Evolutionary conservation across 2,329 filamentous ascomycete species (phyloP).

Genomic region (Claviceps sorghi): DNA sequence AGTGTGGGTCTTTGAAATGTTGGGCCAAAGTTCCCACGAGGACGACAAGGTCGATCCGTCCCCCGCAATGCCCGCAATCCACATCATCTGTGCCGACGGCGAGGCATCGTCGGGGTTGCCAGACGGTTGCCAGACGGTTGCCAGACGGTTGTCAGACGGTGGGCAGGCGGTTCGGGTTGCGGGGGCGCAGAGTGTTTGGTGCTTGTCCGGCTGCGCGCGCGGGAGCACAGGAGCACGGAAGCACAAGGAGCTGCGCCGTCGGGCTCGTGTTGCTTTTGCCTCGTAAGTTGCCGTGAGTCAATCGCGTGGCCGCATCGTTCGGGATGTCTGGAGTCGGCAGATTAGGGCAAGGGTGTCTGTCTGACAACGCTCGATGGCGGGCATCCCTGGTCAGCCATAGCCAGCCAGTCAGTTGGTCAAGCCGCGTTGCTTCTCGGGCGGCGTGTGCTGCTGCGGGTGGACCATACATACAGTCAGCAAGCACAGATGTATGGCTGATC

Average conservation of each 20-base stretch:
- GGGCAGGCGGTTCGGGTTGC: too few relatives aligned
- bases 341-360: not conserved
- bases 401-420: not conserved
- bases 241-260: too few relatives aligned
- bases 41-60: not conserved
- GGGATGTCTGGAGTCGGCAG: constrained; percentile 6
- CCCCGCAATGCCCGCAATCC: not conserved
- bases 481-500: too few relatives aligned
- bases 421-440: not conserved
- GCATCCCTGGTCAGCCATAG: not conserved
- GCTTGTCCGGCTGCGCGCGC: too few relatives aligned
- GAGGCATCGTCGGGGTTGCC: not conserved
- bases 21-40: not conserved
- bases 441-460: not conserved
- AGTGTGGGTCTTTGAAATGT: not conserved
- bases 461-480: too few relatives aligned
- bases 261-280: too few relatives aligned
- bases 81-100: not conserved
- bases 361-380: not conserved
- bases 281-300: not conserved
- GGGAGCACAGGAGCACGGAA: too few relatives aligned
- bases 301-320: not conserved
- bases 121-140: not conserved
- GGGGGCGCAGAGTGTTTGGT: too few relatives aligned
- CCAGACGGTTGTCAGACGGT: not conserved